These are phyloP conservation scores for Rhodotorula sp. DNA, from an alignment of 1,284 basidiomycete genomes.

Conservation along the genomic window DNA sequence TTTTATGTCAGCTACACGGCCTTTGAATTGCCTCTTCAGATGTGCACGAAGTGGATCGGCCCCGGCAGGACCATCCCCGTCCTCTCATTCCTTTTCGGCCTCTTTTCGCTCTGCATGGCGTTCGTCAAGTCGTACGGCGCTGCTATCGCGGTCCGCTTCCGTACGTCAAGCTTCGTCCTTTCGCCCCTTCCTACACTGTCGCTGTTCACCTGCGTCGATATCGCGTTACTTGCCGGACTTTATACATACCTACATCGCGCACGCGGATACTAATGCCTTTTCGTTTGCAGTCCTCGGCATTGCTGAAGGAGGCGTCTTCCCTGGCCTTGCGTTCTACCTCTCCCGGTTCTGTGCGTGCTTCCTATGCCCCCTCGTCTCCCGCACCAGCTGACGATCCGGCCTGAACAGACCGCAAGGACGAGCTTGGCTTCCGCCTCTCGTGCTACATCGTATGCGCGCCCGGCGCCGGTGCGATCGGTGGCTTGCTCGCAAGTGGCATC, in stretches of 20 bases:
- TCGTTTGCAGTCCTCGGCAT: slow-evolving; percentile 39
- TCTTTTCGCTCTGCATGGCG: slow-evolving; percentile 40
- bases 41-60: slow-evolving; percentile 58
- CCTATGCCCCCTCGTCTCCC: neutral
- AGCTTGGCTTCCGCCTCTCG: slow-evolving; percentile 48
- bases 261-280: neutral
- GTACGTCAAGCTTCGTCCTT: neutral
- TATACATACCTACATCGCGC: neutral
- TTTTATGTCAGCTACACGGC: slow-evolving; percentile 60
- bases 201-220: neutral
- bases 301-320: slow-evolving; percentile 44
- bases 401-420: slow-evolving; percentile 46
- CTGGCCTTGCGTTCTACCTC: slow-evolving; percentile 16
- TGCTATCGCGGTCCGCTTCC: slow-evolving; percentile 47
- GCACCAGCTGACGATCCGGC: neutral
- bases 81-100: slow-evolving; percentile 34
- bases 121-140: slow-evolving; percentile 41
- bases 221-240: neutral
- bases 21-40: slow-evolving; percentile 62
- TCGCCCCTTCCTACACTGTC: neutral
- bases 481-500: slow-evolving; percentile 41
- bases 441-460: slow-evolving; percentile 38
- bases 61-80: slow-evolving; percentile 52
- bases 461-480: slow-evolving; percentile 47
- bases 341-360: neutral